Percentiles rank a stretch among this genome's conserved stretches.
Evolutionary conservation across 768 basidiomycete species (phyloP).

Genomic region (Russula dissimulans): DNA sequence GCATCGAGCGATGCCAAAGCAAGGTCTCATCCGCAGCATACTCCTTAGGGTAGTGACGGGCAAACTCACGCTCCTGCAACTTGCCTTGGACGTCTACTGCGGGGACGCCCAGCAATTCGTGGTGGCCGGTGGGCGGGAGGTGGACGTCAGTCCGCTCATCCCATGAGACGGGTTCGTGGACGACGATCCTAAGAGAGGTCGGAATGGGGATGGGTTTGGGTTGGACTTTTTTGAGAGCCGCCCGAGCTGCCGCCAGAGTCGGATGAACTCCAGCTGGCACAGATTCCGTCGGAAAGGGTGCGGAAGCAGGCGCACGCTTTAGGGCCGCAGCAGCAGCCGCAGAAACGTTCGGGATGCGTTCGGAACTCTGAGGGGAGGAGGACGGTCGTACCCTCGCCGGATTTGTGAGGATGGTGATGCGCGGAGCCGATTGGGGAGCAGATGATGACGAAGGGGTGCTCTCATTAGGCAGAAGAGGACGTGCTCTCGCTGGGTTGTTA

Average conservation of each 20-base stretch:
- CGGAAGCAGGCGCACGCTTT: background rate
- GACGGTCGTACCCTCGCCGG: too few species aligned
- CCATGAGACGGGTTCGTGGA: background rate
- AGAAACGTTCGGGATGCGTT: background rate
- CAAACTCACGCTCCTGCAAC: background rate
- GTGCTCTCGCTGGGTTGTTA: background rate
- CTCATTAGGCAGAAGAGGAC: too few species aligned
- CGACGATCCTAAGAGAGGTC: background rate
- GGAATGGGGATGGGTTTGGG: too few species aligned
- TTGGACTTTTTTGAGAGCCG: background rate
- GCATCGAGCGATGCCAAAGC: background rate
- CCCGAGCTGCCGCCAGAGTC: background rate
- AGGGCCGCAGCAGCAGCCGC: background rate
- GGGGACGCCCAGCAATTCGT: background rate
- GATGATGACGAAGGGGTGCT: too few species aligned
- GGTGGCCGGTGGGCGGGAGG: background rate
- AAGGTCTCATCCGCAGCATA: background rate
- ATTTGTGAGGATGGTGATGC: background rate
- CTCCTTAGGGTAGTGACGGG: background rate
- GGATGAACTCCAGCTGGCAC: background rate
- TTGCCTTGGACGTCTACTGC: background rate
- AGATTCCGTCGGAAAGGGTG: background rate
- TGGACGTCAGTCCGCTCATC: background rate
- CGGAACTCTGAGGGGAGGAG: background rate
- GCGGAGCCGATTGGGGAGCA: background rate